Evolutionary conservation across 208 protist genomes (phyloP), one percentile per base, ranked within the genome.

Genomic region (Acanthamoeba culbertsoni): DNA sequence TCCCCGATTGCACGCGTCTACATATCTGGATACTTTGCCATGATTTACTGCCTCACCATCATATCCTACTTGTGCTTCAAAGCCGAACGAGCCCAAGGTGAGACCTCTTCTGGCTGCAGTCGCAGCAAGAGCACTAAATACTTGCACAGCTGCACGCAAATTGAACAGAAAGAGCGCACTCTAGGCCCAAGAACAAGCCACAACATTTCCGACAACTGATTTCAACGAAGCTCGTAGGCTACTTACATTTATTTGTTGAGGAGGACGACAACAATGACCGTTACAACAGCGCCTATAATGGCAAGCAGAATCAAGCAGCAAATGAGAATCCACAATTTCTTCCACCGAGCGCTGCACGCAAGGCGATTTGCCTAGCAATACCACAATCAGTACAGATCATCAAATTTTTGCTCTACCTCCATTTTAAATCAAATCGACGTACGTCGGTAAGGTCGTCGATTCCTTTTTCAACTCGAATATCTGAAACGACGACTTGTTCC

Each of bases 11-110:
- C 77, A 28, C 77, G 77, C 16, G 77, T 88, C 26, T 88, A 88
- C 46, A 31, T 88, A 16, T 28, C 43, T 12, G 77, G 77, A 20
- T 88, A 88, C 77, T 12, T 48, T 16, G 77, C 77, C 77, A 88
- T 88, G 77, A 88, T 33, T 35, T 88, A 88, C 77, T 88, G 77
- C 37, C 77, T 88, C n/a, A 20, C 31, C 28, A 88, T 88, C 77
- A 88, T 88, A 12, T 42, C 77, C 77, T 57, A 59, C 43, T 31
- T 88, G 12, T 88, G 77, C 77, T 18, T 88, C 77, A 42, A 55
- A 59, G 12, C 28, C 16, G 65, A 75, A 31, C 23, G 65, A 31
- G 65, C 65, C 14, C 23, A 31, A 75, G 65, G 65, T 75, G n/a
- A n/a, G n/a, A n/a, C n/a, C n/a, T n/a, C n/a, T n/a, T n/a, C n/a